A percentile compares a stretch with the other conserved stretches of the same genome.
These are phyloP conservation scores for Penicillium bialowiezense DNA, from an alignment of 495 filamentous ascomycete genomes.

Conservation along the genomic window DNA sequence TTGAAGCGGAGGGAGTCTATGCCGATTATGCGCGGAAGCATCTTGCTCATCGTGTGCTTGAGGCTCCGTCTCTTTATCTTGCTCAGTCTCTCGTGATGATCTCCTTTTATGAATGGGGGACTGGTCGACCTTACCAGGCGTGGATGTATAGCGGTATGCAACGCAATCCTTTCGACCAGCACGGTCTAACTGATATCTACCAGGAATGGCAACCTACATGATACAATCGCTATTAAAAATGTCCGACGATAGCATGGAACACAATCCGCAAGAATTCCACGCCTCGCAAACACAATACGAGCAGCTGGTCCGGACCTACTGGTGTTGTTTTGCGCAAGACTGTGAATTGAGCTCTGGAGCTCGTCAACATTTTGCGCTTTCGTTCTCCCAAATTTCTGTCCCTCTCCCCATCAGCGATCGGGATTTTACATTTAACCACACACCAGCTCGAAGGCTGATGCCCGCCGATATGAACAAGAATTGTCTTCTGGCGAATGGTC, in stretches of 20 bases:
- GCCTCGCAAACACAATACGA: conserved; percentile 42
- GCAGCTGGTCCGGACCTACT: conserved; percentile 45
- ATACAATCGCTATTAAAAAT: conserved; percentile 45
- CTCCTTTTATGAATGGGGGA: conserved; percentile 44
- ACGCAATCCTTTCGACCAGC: not conserved
- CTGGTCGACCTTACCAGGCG: conserved; percentile 41
- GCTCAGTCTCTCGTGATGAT: conserved; percentile 45
- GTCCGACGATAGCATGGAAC: conserved; percentile 44
- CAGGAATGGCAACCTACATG: conserved; percentile 49
- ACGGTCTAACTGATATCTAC: not conserved
- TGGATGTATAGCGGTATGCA: conserved; percentile 47
- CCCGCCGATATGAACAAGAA: conserved; percentile 33
- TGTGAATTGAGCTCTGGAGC: conserved; percentile 45
- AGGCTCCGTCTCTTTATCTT: conserved; percentile 38
- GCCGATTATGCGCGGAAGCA: conserved; percentile 38
- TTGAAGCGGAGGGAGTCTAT: conserved; percentile 33
- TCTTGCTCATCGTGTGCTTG: conserved; percentile 37
- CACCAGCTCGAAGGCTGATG: conserved; percentile 28
- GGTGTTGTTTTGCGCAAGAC: conserved; percentile 45
- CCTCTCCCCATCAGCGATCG: conserved; percentile 42
- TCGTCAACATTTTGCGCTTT: conserved; percentile 43
- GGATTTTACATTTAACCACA: conserved; percentile 39
- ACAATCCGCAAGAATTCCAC: conserved; percentile 38
- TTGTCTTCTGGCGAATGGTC: conserved; percentile 13
- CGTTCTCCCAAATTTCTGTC: conserved; percentile 42